A percentile compares a stretch with the other conserved stretches of the same genome.
Evolutionary conservation across 768 basidiomycete genomes (phyloP).

Genomic region (Kwoniella mangroviensis): DNA sequence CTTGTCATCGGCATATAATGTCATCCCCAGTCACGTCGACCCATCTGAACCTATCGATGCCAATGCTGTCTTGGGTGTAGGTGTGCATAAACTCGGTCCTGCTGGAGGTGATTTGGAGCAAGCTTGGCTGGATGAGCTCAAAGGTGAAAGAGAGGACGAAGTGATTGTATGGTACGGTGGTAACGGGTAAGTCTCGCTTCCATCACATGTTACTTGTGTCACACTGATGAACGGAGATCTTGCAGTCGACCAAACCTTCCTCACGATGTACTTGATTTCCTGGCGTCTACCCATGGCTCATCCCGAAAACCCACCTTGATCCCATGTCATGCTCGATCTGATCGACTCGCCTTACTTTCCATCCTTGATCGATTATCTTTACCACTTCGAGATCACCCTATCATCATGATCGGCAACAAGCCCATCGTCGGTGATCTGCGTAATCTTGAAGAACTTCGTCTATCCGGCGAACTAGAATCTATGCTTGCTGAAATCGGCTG

Average conservation of each 20-base stretch:
- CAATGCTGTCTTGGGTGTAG: conserved; percentile 39
- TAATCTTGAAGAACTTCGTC: conserved; percentile 22
- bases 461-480: conserved; percentile 27
- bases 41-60: conserved; percentile 45
- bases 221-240: too few species aligned
- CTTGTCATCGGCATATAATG: conserved; percentile 41
- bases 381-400: conserved; percentile 22
- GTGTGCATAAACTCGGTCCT: conserved; percentile 32
- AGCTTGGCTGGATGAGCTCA: conserved; percentile 45
- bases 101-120: conserved; percentile 27
- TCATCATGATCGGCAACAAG: conserved; percentile 39
- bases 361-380: conserved; percentile 28
- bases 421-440: conserved; percentile 27
- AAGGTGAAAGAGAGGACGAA: conserved; percentile 44
- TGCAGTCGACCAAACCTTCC: conserved; percentile 20
- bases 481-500: conserved; percentile 35
- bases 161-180: conserved; percentile 53
- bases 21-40: conserved; percentile 41
- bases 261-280: conserved; percentile 27
- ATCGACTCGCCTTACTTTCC: conserved; percentile 20
- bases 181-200: conserved; percentile 30
- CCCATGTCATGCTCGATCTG: conserved; percentile 31
- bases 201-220: not conserved
- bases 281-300: conserved; percentile 26
- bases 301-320: conserved; percentile 31